A percentile compares a stretch with the other conserved stretches of the same genome.
phyloP scores from a whole-genome alignment of 129 eudicot species.

The Lactuca saligna region DNA sequence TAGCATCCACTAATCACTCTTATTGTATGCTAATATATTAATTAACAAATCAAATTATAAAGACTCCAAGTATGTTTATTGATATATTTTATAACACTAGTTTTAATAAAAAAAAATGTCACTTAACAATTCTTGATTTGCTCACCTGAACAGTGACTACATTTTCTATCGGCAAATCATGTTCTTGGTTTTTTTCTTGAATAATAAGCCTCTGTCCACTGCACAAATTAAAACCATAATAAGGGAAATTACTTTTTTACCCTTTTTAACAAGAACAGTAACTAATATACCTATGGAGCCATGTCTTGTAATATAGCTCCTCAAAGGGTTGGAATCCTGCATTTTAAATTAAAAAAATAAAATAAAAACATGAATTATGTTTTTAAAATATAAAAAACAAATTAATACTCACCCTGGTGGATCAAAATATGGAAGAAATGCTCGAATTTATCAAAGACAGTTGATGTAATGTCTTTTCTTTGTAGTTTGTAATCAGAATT shows the following conservation, averaged over 20 bases:
- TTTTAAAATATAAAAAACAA: not conserved
- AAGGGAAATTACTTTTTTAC: not conserved
- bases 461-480: slow-evolving; percentile 66
- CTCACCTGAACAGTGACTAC: slow-evolving; percentile 76
- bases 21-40: too few species aligned
- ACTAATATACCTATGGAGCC: slow-evolving; percentile 61
- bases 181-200: slow-evolving; percentile 50
- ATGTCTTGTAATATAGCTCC: slow-evolving; percentile 62
- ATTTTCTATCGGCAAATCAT: slow-evolving; percentile 42
- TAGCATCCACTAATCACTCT: too few species aligned
- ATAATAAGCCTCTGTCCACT: slow-evolving; percentile 76
- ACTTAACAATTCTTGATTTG: not conserved
- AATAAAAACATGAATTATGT: not conserved
- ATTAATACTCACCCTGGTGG: slow-evolving; percentile 47
- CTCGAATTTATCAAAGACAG: slow-evolving; percentile 88
- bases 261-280: not conserved
- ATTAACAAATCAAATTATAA: not conserved
- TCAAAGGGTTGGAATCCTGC: slow-evolving; percentile 71
- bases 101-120: too few species aligned
- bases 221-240: slow-evolving; percentile 23
- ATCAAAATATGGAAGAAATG: slow-evolving; percentile 46
- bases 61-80: too few species aligned
- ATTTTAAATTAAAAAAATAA: slow-evolving; percentile 23
- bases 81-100: not conserved
- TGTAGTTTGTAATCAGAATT: slow-evolving; percentile 39